Conservation (phyloP, 192 early-diverging fungal species). For the Lunasporangiospora selenospora region DNA sequence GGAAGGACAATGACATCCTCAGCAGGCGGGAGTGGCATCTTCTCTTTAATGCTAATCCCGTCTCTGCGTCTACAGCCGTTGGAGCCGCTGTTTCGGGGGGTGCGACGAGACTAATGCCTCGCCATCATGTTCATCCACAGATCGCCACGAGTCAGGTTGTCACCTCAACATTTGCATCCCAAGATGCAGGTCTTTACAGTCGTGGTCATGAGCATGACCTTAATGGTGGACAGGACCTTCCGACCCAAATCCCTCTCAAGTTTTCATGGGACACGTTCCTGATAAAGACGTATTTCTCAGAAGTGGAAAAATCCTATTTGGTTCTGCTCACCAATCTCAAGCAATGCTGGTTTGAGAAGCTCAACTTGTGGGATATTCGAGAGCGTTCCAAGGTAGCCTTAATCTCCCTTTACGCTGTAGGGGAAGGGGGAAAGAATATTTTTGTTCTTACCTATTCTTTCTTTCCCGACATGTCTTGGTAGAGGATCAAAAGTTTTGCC, state of each 20-base stretch:
- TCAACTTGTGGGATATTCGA: slow-evolving; percentile 23
- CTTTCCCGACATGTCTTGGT: not conserved
- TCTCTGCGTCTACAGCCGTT: not conserved
- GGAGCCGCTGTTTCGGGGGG: not conserved
- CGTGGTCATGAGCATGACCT: too few species aligned
- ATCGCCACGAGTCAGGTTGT: too few species aligned
- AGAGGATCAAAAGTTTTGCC: slow-evolving; percentile 38
- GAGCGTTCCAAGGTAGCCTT: slow-evolving; percentile 19
- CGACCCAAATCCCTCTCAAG: slow-evolving; percentile 1
- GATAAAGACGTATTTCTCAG: slow-evolving; percentile 29
- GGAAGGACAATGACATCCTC: slow-evolving; percentile 29
- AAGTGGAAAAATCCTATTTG: slow-evolving; percentile 29
- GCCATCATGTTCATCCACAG: not conserved
- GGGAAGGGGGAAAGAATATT: not conserved
- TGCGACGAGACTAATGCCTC: too few species aligned
- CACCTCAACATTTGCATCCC: too few species aligned
- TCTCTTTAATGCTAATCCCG: not conserved
- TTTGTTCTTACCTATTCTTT: not conserved
- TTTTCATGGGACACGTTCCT: slow-evolving; percentile 28
- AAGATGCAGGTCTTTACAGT: not conserved
- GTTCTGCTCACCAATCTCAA: slow-evolving; percentile 38
- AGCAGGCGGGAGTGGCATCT: slow-evolving; percentile 34
- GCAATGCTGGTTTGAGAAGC: slow-evolving; percentile 40
- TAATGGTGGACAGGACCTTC: too few species aligned
- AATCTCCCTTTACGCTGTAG: not conserved